Conservation (phyloP, 768 basidiomycete genomes). For the Saitozyma sp. region DNA sequence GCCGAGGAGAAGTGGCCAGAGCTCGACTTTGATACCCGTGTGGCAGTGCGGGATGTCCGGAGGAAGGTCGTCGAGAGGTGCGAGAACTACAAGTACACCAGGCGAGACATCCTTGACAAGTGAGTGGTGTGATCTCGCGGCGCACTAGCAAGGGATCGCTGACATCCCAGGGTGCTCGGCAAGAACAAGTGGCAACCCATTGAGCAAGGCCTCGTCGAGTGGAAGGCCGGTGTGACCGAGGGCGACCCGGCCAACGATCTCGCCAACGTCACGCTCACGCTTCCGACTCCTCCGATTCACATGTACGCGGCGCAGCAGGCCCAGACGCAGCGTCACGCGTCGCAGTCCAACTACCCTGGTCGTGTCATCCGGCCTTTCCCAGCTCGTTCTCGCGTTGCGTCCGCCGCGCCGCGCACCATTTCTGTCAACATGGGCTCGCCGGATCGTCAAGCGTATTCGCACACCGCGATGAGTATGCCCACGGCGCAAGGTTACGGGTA, state of each 20-base stretch:
- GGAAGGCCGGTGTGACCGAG: conserved; percentile 27
- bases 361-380: conserved; percentile 40
- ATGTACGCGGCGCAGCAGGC: conserved; percentile 16
- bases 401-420: conserved; percentile 22
- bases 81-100: conserved; percentile 54
- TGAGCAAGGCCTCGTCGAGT: conserved; percentile 46
- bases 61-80: conserved; percentile 51
- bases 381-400: conserved; percentile 20
- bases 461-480: conserved; percentile 2
- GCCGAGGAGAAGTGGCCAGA: conserved; percentile 47
- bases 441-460: conserved; percentile 2
- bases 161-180: conserved; percentile 39
- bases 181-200: conserved; percentile 52
- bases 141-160: not conserved
- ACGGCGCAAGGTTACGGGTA: conserved; percentile 13
- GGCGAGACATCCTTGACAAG: conserved; percentile 52
- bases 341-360: conserved; percentile 9
- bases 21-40: conserved; percentile 45
- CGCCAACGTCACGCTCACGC: conserved; percentile 35
- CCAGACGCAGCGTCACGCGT: conserved; percentile 13
- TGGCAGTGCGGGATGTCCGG: conserved; percentile 49
- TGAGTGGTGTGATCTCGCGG: conserved; percentile 23
- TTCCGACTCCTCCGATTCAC: conserved; percentile 40
- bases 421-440: conserved; percentile 37
- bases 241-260: conserved; percentile 47